Base-by-base conservation (phyloP, 441 rosid species). In the Viola pubescens region DNA sequence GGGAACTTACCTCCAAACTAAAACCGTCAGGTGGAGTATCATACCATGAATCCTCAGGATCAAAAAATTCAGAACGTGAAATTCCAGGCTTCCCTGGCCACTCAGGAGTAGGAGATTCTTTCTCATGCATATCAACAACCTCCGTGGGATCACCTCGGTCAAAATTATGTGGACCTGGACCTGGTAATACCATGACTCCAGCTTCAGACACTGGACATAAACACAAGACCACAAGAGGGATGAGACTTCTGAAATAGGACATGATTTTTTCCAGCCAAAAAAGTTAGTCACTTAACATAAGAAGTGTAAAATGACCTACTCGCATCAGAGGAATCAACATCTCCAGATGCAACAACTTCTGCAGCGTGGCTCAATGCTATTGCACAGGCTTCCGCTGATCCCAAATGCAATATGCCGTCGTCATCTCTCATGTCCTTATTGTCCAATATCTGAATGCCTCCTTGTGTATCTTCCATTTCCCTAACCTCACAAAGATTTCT, bases 1-100 rank as follows among this genome's bases (percentile, higher is more conserved):
- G 56, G 49, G 47, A 53, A 11, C 94, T 81, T 77, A 94, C 97
- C 34, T 65, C 66, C 70, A 90, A 72, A 77, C 68, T 79, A 77
- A 88, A 94, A 42, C 83, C 99, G 56, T 86, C 94, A 5, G 98
- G 97, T 3, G 89, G 82, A 66, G 75, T 81, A 73, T 94, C 96
- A 68, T 68, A 81, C 95, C 91, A 94, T 10, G 96, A 86, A 69
- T 90, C 87, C 53, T 86, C 94, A 48, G 82, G 78, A 66, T 88
- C 86, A 68, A 88, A 86, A 52, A 76, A 9, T 52, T 84, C 88
- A 58, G 86, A 73, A 12, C 67, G 59, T 7, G 84, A 81, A 65
- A 74, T 68, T 54, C 79, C 88, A 4, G 87, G 82, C 73, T 84
- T 92, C 46, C 63, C 62, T 40, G 94, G 88, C 96, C 88, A 81